Percentiles rank a stretch among this genome's conserved stretches.
These are phyloP conservation scores for Daldinia grandis DNA, from an alignment of 495 filamentous ascomycete genomes.

Conservation along the genomic window DNA sequence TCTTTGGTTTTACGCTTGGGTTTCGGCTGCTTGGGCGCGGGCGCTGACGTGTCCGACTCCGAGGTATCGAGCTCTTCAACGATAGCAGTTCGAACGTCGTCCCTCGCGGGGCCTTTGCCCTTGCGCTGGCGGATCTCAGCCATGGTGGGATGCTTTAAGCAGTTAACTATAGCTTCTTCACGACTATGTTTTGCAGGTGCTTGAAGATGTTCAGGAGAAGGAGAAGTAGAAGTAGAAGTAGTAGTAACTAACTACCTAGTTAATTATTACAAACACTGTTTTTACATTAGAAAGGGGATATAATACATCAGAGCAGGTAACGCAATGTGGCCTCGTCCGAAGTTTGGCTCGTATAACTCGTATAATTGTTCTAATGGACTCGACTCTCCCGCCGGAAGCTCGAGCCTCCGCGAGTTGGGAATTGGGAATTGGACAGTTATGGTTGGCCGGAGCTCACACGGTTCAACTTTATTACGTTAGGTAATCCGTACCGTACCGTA, in stretches of 20 bases:
- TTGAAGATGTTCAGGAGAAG: not conserved
- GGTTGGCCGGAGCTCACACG: conserved; percentile 23
- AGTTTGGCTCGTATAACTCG: conserved; percentile 14
- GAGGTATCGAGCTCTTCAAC: conserved; percentile 43
- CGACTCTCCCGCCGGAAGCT: conserved; percentile 23
- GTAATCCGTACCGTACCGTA: too few relatives aligned
- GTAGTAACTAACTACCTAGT: too few relatives aligned
- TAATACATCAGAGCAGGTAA: not conserved
- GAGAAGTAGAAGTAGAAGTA: not conserved
- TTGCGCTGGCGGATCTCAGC: conserved; percentile 43
- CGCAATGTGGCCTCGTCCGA: conserved; percentile 33
- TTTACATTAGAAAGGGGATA: not conserved
- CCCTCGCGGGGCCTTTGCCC: conserved; percentile 26
- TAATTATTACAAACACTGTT: not conserved
- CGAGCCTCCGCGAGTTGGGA: conserved; percentile 33
- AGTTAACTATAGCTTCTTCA: too few relatives aligned
- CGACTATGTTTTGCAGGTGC: not conserved
- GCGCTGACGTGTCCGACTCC: conserved; percentile 41
- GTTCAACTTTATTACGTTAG: conserved; percentile 1
- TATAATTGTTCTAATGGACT: conserved; percentile 15
- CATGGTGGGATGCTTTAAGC: conserved; percentile 18
- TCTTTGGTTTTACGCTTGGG: conserved; percentile 40
- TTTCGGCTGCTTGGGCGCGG: conserved; percentile 27
- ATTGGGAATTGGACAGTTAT: conserved; percentile 21
- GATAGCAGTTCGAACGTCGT: conserved; percentile 15